Evolutionary conservation across 148 eudicot species (phyloP), one percentile per base, ranked within the genome.

Genomic region (Vaccinium macrocarpon): DNA sequence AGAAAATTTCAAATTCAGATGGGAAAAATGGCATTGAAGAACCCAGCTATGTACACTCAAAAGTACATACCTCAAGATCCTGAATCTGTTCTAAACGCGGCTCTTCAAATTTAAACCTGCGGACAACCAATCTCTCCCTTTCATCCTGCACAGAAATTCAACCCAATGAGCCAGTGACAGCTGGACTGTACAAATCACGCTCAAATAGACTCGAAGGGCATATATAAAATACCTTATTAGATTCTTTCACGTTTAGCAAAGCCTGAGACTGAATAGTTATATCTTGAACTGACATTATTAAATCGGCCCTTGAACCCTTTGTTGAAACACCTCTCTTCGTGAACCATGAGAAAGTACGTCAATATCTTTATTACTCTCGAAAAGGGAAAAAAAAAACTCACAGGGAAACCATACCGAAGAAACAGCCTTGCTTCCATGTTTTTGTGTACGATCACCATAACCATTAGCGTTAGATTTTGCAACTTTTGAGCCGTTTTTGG

Each of bases 31-130:
- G 38, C 51, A 29, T 49, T 56, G 55, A 85, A 75, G 18, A 27
- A 72, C 42, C 75, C 53, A 42, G 35, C 46, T 1, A 7, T n/a
- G 14, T 59, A 71, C 0, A 84, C 3, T 19, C 62, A 56, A 81
- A 76, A 79, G 29, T 3, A 84, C 88, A 82, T 87, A 97, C 99
- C 99, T 97, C 99, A 83, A 97, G 96, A 83, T 97, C 99, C 85
- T 95, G 99, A 86, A 97, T 91, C 87, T 97, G 98, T 88, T 97
- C 99, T 79, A 92, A 73, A 73, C 99, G 98, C 68, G 88, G 93
- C 88, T 97, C 99, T 92, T 97, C 99, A 84, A 94, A 97, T 85
- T 95, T 97, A 77, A 89, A 95, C 86, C 95, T 90, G n/a, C 98
- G 97, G 80, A 97, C 93, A 82, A 97, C 88, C 84, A 95, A 86